Base-by-base conservation (phyloP, 768 basidiomycete genomes). In the Hygrocybe punicea region DNA sequence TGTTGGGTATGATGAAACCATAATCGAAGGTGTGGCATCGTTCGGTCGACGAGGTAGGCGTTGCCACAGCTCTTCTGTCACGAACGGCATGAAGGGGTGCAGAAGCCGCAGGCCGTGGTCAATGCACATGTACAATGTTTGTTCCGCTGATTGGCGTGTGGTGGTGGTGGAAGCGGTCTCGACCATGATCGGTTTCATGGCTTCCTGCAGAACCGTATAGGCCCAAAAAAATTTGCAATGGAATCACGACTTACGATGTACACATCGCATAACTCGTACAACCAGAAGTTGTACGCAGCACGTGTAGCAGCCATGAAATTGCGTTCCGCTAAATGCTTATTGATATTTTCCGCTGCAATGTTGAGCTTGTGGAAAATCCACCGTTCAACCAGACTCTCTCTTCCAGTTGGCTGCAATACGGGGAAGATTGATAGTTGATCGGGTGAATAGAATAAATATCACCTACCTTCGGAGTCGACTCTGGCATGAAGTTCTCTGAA, bases 51-150 rank as follows among this genome's bases (percentile, higher is more conserved):
- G 80, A 0, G 95, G 94, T 3, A 99, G 77, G 25, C 97, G 84
- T 70, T 99, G 97, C 97, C 97, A 99, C 11, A 99, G 77, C 70
- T 98, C 97, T 73, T 99, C 97, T 4, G 97, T 98, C 33, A 99
- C 91, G 71, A 90, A 99, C 1, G 97, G 97, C 97, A 98, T 98
- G 76, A 98, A 95, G 0, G 97, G 97, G 70, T 98, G 97, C 1
- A 98, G 78, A 2, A 99, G 78, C 17, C 88, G 85, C 53, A 99
- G 78, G 9, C 95, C 97, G 59, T 87, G 75, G 65, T 99, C 97
- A 40, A 99, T 81, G 68, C 93, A 96, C 7, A 89, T 95, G 72
- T 98, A 97, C 37, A 99, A 76, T 0, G 96, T 98, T 73, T 98
- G 91, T 67, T 97, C 94, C 3, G 95, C 90, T 9, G 95, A 98